Evolutionary conservation across 345 rosid species (phyloP), one percentile per base, ranked within the genome.

Genomic region (Angophora floribunda): DNA sequence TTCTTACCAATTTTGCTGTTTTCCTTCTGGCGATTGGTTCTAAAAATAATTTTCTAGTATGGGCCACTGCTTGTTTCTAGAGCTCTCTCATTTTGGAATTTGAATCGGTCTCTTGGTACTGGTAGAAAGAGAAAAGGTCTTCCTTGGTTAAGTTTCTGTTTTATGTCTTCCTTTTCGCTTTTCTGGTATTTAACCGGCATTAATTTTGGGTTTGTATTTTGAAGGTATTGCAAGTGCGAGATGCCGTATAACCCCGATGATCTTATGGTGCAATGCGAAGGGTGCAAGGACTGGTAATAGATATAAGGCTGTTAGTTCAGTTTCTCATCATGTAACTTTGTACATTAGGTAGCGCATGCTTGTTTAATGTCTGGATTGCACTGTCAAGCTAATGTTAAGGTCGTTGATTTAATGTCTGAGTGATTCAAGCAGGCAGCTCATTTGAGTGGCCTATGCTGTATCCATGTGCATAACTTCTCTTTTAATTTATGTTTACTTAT

Each of bases 221-320:
- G 90, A 92, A 97, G 99, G 93, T 97, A 95, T 89, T 97, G 99
- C 93, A 95, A 92, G 90, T 97, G 99, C 86, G 97, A 95, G 92
- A 95, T 96, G 98, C 99, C 99, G 2, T 94, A 97, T 93, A 96
- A 97, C 90, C 98, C 98, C 6, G 99, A 96, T 93, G 95, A 94
- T 88, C 96, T 97, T 50, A 96, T 96, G 98, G 99, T 96, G 88
- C 98, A 95, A 57, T 97, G 99, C 26, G 98, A 96, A 88, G 96
- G 95, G 11, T 97, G 99, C 95, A 97, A 93, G 88, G 98, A 95
- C 94, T 96, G 99, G 98, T 97, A 97, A 86, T 90, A 63, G 52
- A 85, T 85, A 85, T 30, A 16, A 85, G 86, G 53, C 57, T 85
- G 19, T 28, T 49, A 32, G 57, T 28, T 85, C 86, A n/a, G 86